Base-by-base conservation (phyloP, 2,329 filamentous ascomycete species). In the Apiospora arundinis region DNA sequence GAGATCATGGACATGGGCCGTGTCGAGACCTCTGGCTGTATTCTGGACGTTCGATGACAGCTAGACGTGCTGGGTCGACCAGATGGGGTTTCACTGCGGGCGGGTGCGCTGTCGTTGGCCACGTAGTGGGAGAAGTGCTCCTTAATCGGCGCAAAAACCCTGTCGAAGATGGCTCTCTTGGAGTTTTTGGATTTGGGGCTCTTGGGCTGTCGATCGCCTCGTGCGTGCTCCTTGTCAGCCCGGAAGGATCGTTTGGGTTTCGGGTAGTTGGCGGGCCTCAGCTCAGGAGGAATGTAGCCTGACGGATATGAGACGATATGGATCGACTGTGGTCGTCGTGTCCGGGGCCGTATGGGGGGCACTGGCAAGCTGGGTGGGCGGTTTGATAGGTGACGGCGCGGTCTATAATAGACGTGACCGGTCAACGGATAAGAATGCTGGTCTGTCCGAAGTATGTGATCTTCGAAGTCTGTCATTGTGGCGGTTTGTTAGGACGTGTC, bases 271-370 rank as follows among this genome's bases (percentile, higher is more conserved):
- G 83, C 74, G 81, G 79, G 76, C 74, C 84, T 82, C 63, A 86
- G 75, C 71, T 87, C 85, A 71, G 81, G 80, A 23, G 85, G 85
- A 32, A 86, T 79, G 76, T 80, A 82, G 25, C 84, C 77, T 75
- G 83, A 71, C 69, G 78, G 83, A 73, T 84, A 87, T 74, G 82
- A 84, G 70, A 82, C 82, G 73, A 89, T 87, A 77, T 86, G 85
- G 74, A 89, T 88, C 70, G 85, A 86, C 72, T 88, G 86, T 21
- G 85, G 86, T 77, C 86, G 81, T 74, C 85, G 83, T 70, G 81
- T 82, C 73, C 87, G 83, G 65, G 85, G 82, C 77, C 84, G 84
- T 75, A 88, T 88, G 70, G 86, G 82, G 42, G 82, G 82, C 14
- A 76, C 77, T 12, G 83, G 82, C 68, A 83, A 74, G 23, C 72